Evolutionary conservation across 139 green algal species (phyloP), one percentile per base, ranked within the genome.

Genomic region (Asterochloris erici): DNA sequence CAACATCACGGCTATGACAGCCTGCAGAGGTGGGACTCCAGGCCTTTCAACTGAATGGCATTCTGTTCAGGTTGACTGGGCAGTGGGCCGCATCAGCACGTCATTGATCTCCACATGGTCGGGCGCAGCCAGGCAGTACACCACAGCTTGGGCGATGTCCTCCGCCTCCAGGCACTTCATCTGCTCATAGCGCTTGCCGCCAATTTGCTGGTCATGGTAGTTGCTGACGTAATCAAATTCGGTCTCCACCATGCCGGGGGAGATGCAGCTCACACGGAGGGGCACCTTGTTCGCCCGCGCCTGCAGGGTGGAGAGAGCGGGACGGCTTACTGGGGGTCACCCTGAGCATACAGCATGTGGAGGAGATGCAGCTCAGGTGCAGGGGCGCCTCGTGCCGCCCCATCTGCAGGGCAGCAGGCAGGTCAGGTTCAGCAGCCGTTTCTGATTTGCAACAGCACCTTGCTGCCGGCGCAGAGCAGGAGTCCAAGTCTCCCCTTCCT

Each of bases 41-140:
- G 38, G 4, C 6, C 38, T 6, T 54, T 54, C 38, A 54, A 54
- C 38, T 6, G 38, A 54, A 54, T 54, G 38, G 38, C 38, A 6
- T 54, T 54, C 38, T 54, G 38, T 54, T 81, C 77, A 82, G 27
- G 26, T 75, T 0, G 27, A 14, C 79, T 94, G 90, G 83, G 90
- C 79, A 0, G 83, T 88, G 0, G 91, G 89, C 11, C 92, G 83
- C 27, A 96, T 81, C 23, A 92, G 79, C 10, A 96, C 83, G 77
- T 95, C 90, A 80, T 94, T 94, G 13, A 96, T 68, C 54, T 96
- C 93, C 76, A 96, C 89, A 73, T 95, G 88, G 10, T 88, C 82
- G 0, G 93, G 93, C 0, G 91, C 87, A 12, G 86, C 85, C 60
- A 95, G 83, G 78, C 80, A 88, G 83, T 82, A 96, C 60, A 94